Conservation (phyloP, 352 stramenopile species). For the Globisporangium barbulae region DNA sequence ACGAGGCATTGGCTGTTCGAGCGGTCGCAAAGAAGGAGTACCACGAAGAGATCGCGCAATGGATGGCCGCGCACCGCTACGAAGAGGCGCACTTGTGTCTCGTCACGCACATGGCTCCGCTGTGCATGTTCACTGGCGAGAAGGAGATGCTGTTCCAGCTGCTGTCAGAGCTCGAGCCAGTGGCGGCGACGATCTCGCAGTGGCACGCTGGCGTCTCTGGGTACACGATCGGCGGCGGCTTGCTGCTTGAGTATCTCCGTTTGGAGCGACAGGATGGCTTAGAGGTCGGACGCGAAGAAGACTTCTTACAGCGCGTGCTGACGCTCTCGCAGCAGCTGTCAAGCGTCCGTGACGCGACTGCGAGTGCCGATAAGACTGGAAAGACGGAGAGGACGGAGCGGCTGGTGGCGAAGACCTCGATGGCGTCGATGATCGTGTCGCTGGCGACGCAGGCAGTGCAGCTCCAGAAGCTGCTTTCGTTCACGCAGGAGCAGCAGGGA, state of each 20-base stretch:
- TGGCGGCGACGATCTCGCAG: slow-evolving; percentile 46
- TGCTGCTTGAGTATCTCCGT: slow-evolving; percentile 69
- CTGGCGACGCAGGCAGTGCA: slow-evolving; percentile 51
- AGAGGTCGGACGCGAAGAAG: slow-evolving; percentile 44
- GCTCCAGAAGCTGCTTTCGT: slow-evolving; percentile 45
- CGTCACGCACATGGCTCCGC: slow-evolving; percentile 51
- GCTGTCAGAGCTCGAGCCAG: slow-evolving; percentile 55
- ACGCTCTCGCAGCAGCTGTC: slow-evolving; percentile 53
- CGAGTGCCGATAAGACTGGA: slow-evolving; percentile 11
- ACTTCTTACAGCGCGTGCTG: slow-evolving; percentile 61
- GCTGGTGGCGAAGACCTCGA: slow-evolving; percentile 41
- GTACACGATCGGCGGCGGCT: slow-evolving; percentile 49
- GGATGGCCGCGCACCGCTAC: slow-evolving; percentile 56
- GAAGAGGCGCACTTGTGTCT: slow-evolving; percentile 64
- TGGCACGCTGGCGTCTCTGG: slow-evolving; percentile 54
- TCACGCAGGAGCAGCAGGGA: slow-evolving; percentile 40
- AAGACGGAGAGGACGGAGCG: slow-evolving; percentile 22
- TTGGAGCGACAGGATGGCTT: slow-evolving; percentile 61
- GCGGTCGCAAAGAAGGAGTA: slow-evolving; percentile 42
- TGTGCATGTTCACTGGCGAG: slow-evolving; percentile 61
- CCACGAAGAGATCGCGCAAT: slow-evolving; percentile 71
- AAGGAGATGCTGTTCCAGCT: slow-evolving; percentile 53
- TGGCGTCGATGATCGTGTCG: slow-evolving; percentile 63
- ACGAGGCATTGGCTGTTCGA: slow-evolving; percentile 60
- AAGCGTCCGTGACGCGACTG: slow-evolving; percentile 24